Conservation (phyloP, 1,284 basidiomycete species). For the Cryptococcus sp. region DNA sequence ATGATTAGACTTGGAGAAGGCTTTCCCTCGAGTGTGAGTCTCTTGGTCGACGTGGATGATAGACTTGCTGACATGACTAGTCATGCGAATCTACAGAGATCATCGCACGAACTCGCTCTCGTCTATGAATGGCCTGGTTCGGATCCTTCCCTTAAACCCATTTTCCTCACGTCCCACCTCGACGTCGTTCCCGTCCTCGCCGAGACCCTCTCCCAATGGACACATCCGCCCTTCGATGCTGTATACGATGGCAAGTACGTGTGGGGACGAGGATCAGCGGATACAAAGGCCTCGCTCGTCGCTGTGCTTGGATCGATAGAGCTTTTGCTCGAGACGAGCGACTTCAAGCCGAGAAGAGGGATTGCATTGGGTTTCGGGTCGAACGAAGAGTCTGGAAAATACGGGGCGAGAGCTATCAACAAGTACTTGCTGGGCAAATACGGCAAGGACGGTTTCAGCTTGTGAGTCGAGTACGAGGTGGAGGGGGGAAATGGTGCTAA, state of each 20-base stretch:
- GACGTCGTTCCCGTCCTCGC: conserved; percentile 59
- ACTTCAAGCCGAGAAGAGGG: conserved; percentile 52
- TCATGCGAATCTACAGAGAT: conserved; percentile 52
- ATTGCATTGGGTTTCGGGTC: conserved; percentile 63
- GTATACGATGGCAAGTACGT: conserved; percentile 54
- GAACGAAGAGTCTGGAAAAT: conserved; percentile 58
- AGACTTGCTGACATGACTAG: conserved; percentile 22
- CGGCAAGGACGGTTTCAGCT: conserved; percentile 54
- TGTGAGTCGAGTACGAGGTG: conserved; percentile 43
- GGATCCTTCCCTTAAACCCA: conserved; percentile 55
- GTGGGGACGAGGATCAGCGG: conserved; percentile 1
- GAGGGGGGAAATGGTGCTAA: not conserved
- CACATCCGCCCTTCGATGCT: conserved; percentile 58
- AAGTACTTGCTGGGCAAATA: conserved; percentile 52
- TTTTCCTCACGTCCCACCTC: conserved; percentile 62
- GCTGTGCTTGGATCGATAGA: conserved; percentile 56
- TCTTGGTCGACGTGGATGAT: too few relatives aligned
- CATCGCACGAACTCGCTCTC: conserved; percentile 60
- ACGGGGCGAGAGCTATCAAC: conserved; percentile 52
- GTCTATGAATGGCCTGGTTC: conserved; percentile 61
- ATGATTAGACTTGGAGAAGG: not conserved
- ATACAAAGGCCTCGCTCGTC: conserved; percentile 52
- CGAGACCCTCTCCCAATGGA: conserved; percentile 54
- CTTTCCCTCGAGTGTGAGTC: not conserved
- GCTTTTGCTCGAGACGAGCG: conserved; percentile 49